Percentiles rank a stretch among this genome's conserved stretches.
phyloP scores from a whole-genome alignment of 140 eudicot genomes.

The Cichorium intybus region DNA sequence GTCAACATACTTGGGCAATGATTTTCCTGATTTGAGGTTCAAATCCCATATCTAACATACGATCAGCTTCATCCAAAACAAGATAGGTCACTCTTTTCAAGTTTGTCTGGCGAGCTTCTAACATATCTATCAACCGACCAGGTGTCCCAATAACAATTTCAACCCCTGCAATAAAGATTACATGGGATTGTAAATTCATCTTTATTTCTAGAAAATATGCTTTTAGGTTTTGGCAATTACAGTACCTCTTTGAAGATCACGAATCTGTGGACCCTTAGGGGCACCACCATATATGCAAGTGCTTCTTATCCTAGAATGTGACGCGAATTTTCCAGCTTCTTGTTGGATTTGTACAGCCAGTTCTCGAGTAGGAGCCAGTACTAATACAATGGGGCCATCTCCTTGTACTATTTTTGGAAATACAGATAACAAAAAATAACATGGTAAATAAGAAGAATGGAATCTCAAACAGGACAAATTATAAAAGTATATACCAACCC shows the following conservation, averaged over 20 bases:
- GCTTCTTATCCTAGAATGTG: slow-evolving; percentile 69
- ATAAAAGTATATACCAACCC: slow-evolving; percentile 38
- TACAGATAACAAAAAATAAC: neutral
- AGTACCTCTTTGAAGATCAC: slow-evolving; percentile 91
- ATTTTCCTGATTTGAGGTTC: slow-evolving; percentile 98
- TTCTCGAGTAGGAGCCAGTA: slow-evolving; percentile 95
- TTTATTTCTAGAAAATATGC: neutral
- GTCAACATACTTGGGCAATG: slow-evolving; percentile 57
- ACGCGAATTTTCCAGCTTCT: slow-evolving; percentile 79
- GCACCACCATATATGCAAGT: slow-evolving; percentile 98
- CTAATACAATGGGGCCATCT: slow-evolving; percentile 86
- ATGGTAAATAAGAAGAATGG: neutral
- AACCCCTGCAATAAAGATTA: slow-evolving; percentile 59
- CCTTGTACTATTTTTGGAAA: slow-evolving; percentile 49
- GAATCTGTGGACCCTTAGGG: slow-evolving; percentile 98
- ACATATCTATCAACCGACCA: slow-evolving; percentile 91
- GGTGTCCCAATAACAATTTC: slow-evolving; percentile 97
- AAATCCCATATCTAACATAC: slow-evolving; percentile 99
- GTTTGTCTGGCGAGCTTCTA: slow-evolving; percentile 90
- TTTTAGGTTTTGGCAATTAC: neutral
- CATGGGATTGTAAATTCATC: slow-evolving; percentile 2
- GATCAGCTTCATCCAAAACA: slow-evolving; percentile 98
- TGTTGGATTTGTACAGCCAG: slow-evolving; percentile 94
- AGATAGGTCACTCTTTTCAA: slow-evolving; percentile 91
- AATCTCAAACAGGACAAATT: neutral